Percentiles rank a stretch among this genome's conserved stretches.
phyloP scores from a whole-genome alignment of 129 eudicot genomes.

The Flaveria linearis region DNA sequence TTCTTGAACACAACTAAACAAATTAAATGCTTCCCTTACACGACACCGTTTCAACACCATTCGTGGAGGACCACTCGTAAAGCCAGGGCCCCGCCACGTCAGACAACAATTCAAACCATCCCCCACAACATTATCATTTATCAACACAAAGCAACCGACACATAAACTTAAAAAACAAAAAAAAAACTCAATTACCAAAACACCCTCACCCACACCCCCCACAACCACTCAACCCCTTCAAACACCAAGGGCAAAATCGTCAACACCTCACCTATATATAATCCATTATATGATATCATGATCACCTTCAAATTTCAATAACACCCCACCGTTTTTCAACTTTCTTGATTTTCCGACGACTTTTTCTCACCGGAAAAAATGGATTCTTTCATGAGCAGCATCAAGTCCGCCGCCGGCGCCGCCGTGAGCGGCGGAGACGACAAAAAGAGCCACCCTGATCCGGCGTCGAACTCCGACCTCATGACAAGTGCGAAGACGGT shows the following conservation, averaged over 20 bases:
- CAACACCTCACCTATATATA: slow-evolving; percentile 18
- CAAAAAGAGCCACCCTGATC: slow-evolving; percentile 24
- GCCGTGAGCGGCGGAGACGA: slow-evolving; percentile 22
- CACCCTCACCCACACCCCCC: slow-evolving; percentile 22
- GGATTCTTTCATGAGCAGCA: slow-evolving; percentile 26
- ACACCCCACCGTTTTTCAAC: background rate
- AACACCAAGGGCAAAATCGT: slow-evolving; percentile 26
- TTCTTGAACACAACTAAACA: background rate
- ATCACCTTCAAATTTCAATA: background rate
- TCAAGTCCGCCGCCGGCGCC: slow-evolving; percentile 33
- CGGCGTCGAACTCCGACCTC: slow-evolving; percentile 35
- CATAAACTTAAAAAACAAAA: background rate
- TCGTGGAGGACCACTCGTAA: background rate
- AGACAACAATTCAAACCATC: background rate
- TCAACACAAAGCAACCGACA: slow-evolving; percentile 26
- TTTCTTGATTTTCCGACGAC: slow-evolving; percentile 2
- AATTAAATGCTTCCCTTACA: background rate
- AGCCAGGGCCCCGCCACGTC: slow-evolving; percentile 5
- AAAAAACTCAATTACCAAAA: background rate
- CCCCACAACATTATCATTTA: slow-evolving; percentile 19
- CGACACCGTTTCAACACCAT: slow-evolving; percentile 11
- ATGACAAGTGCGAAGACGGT: slow-evolving; percentile 49
- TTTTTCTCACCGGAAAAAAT: slow-evolving; percentile 23
- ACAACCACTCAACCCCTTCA: slow-evolving; percentile 16
- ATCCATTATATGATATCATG: too few relatives aligned